phyloP scores from a whole-genome alignment of 805 yeast species.

The Cyberlindnera misumaiensis region DNA sequence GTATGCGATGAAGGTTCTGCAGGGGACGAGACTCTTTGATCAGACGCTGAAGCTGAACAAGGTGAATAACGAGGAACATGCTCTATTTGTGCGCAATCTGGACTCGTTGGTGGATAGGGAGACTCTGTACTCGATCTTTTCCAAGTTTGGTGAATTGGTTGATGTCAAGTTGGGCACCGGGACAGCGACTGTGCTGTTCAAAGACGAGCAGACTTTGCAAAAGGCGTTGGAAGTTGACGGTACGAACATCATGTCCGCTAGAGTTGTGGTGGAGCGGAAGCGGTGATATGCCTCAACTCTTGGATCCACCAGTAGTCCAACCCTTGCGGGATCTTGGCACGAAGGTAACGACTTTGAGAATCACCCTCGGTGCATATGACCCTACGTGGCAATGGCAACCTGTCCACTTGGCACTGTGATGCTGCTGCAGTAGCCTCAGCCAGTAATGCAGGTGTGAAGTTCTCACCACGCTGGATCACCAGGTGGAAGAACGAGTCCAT shows the following conservation, averaged over 20 bases:
- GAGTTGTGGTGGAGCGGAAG: conserved; percentile 39
- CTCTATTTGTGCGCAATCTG: conserved; percentile 25
- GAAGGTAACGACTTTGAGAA: conserved; percentile 91
- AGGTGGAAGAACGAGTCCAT: conserved; percentile 95
- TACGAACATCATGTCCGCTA: conserved; percentile 59
- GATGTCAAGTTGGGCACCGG: conserved; percentile 46
- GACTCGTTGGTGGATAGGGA: conserved; percentile 60
- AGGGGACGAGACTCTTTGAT: conserved; percentile 56
- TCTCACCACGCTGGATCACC: conserved; percentile 82
- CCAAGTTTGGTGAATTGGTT: conserved; percentile 63
- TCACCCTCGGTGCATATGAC: conserved; percentile 96
- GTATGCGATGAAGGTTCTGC: conserved; percentile 55
- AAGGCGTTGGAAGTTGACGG: conserved; percentile 67
- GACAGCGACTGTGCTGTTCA: conserved; percentile 56
- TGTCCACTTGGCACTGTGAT: conserved; percentile 73
- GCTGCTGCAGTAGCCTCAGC: conserved; percentile 75
- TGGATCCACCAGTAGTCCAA: neutral
- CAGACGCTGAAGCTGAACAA: conserved; percentile 53
- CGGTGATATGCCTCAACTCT: neutral
- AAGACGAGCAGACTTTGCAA: conserved; percentile 63
- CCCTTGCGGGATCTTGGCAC: conserved; percentile 54
- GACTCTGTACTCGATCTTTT: conserved; percentile 42
- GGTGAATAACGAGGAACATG: conserved; percentile 23
- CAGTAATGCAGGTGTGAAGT: too few relatives aligned
- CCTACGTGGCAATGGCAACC: conserved; percentile 94